Evolutionary conservation across 2,329 filamentous ascomycete genomes (phyloP), one percentile per base, ranked within the genome.

Genomic region (Madurella mycetomatis): DNA sequence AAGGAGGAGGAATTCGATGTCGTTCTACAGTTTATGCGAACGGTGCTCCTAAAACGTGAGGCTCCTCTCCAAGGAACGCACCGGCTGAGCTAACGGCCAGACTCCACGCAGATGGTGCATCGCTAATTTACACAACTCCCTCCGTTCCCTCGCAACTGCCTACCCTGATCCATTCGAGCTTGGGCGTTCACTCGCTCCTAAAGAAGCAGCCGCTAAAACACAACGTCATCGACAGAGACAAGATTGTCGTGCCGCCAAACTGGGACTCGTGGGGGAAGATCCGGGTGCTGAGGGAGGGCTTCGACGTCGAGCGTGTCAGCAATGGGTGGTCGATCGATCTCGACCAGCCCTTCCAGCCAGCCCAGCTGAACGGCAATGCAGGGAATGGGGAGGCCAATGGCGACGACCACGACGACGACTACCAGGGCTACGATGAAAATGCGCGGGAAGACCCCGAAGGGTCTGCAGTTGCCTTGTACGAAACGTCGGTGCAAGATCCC

Each of bases 231-330:
- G 94, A 94, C 72, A 82, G 92, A 56, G 92, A 96, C 70, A 95
- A 95, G 77, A 92, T 99, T 51, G 79, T 96, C 5, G 88, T 99
- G 0, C 92, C 92, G 1, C 88, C 92, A 15, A 96, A 96, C 69
- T 99, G 94, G 94, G 94, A 99, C 71, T 96, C 92, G 0, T 96
- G 91, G 89, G 92, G 91, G 56, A 99, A 97, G 73, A 96, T 99
- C 56, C 82, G 92, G 41, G 90, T 97, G 43, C 77, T 97, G 30
- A 84, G 90, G 51, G 94, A 96, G 67, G 89, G 86, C 0, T 97
- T 97, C 64, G 90, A 97, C 62, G 89, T 95, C 18, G 94, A 99
- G 74, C 81, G 82, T 13, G 80, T 95, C 42, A 94, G 90, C 64
- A 81, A 85, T 55, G 88, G 86, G 47, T 99, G 94, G 94, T 86